Base-by-base conservation (phyloP, 495 filamentous ascomycete species). In the Tuber aestivum region DNA sequence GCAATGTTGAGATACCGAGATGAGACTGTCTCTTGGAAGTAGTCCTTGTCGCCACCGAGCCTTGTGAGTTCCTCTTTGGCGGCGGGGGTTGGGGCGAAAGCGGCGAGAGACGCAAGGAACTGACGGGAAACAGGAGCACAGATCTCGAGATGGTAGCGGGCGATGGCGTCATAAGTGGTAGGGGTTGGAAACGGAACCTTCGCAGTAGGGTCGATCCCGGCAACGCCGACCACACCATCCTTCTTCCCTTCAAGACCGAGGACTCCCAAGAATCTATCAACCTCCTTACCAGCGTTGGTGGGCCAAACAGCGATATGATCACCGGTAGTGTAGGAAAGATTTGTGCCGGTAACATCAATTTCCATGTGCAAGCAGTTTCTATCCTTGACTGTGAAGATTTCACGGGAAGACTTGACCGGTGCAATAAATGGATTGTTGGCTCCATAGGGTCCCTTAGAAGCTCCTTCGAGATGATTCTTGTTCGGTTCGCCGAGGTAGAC, bases 271-370 rank as follows among this genome's bases (percentile, higher is more conserved):
- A 99, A 95, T 50, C 93, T 90, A 81, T 97, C 93, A 38, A 97
- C 95, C 84, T 98, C 95, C 75, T 88, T 89, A 70, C 95, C 96
- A 48, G 95, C 88, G 84, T 99, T 99, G 21, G 94, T 97, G 20
- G 95, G 95, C 95, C 95, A 99, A 78, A 99, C 85, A 56, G 95
- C 95, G 79, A 99, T 91, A 85, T 99, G 95, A 83, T 99, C 95
- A 82, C 95, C 95, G 48, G 96, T 98, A 83, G 95, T 93, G 85
- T 99, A 99, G 69, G 88, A 89, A 72, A 98, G 86, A 79, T 92
- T 93, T 73, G 94, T 96, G 76, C 89, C 92, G 76, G 90, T 90
- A 82, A 99, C 89, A 83, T 95, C 93, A 80, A 99, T 91, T 85
- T 99, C 95, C 91, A 98, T 92, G 84, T 99, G 95, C 80, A 99